Base-by-base conservation (phyloP, 169 alveolate species). In the Cryptosporidium bovis region DNA sequence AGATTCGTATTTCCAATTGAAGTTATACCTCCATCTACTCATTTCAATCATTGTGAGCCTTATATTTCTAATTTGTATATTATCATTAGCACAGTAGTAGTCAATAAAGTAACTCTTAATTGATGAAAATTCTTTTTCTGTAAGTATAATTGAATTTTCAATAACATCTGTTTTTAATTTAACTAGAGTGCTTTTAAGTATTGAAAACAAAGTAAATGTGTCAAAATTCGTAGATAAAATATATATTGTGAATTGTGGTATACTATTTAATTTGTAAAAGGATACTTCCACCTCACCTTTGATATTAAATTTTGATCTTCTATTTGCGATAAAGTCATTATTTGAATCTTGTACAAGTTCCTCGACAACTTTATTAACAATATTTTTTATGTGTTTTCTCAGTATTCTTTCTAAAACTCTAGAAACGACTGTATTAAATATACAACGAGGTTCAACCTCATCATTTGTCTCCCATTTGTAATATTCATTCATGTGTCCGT, bases 21-120 rank as follows among this genome's bases (percentile, higher is more conserved):
- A 77, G 64, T 77, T 62, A n/a, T 77, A 77, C 40, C 71, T 56
- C 87, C 87, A 56, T 33, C 64, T 77, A n/a, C 64, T 58, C 77
- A 77, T 58, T n/a, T 77, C 87, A 15, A 56, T 2, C 27, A 62
- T 16, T 16, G 71, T 58, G n/a, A 46, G 10, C n/a, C 69, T 40
- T 33, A 77, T 51, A 12, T 60, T 77, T 24, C 77, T 40, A 29
- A 77, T 40, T 62, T 77, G 87, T 10, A 62, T 29, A 46, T 34
- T 60, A n/a, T 56, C 71, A 3, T 34, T 44, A 7, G 27, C 7
- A 40, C 87, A 77, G 51, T 77, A 77, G 36, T 60, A 62, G n/a
- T 34, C 58, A 20, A 60, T 60, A n/a, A 77, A 77, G 18, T 40
- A n/a, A 12, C 64, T 36, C 34, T 77, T 77, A 8, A 77, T 40